Evolutionary conservation across 306 rosid genomes (phyloP).

Genomic region (Comarum palustre): DNA sequence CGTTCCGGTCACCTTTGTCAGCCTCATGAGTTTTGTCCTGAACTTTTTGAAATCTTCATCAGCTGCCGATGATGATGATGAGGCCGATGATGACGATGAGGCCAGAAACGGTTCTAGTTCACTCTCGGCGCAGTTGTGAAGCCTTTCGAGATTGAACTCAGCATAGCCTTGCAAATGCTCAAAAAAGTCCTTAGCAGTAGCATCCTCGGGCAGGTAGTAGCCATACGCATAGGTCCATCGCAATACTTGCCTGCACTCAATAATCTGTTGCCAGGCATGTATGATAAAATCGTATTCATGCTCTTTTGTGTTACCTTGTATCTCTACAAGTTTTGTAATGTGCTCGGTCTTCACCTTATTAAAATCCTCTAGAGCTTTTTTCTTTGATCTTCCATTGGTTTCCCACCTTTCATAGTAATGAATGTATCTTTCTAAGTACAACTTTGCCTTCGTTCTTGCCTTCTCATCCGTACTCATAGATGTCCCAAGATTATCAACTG

Average conservation of each 20-base stretch:
- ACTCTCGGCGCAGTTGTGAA: not conserved
- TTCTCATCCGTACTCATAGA: not conserved
- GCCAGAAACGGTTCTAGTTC: not conserved
- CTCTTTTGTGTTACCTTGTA: not conserved
- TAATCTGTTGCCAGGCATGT: constrained; percentile 10
- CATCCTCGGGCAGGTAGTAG: not conserved
- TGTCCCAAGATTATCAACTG: not conserved
- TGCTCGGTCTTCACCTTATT: not conserved
- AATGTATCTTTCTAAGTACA: not conserved
- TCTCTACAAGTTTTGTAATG: not conserved
- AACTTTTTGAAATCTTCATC: not conserved
- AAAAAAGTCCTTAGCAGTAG: not conserved
- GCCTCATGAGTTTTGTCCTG: not conserved
- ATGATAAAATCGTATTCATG: not conserved
- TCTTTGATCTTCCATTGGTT: not conserved
- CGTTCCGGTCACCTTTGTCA: constrained; percentile 5
- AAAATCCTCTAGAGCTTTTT: not conserved
- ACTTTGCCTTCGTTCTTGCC: not conserved
- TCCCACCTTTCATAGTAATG: constrained; percentile 1
- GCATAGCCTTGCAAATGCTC: constrained; percentile 10
- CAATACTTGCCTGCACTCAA: constrained; percentile 10
- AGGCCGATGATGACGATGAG: too few relatives aligned
- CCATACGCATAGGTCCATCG: constrained; percentile 10
- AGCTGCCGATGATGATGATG: not conserved
- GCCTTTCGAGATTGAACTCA: constrained; percentile 1